Evolutionary conservation across 2,329 filamentous ascomycete species (phyloP).

Genomic region (Emericellopsis cladophorae): DNA sequence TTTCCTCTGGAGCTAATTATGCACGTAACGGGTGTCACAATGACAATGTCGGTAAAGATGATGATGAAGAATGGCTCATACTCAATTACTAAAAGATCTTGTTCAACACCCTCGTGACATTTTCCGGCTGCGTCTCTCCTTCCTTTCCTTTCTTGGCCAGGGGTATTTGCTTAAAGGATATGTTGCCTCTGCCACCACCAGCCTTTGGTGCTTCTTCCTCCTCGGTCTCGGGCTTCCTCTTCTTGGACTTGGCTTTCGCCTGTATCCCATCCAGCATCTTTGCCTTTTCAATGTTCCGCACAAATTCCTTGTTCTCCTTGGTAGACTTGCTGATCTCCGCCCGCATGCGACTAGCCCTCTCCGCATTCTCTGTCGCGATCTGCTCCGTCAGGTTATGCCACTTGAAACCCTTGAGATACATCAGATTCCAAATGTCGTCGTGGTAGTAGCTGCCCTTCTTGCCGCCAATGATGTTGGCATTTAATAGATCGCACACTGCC

Average conservation of each 20-base stretch:
- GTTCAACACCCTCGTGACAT: slow-evolving; percentile 47
- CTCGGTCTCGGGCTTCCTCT: slow-evolving; percentile 17
- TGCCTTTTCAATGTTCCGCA: slow-evolving; percentile 64
- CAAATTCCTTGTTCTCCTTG: slow-evolving; percentile 71
- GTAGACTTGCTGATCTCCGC: slow-evolving; percentile 66
- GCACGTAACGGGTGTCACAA: slow-evolving; percentile 1
- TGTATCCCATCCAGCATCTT: slow-evolving; percentile 71
- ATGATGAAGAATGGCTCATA: slow-evolving; percentile 4
- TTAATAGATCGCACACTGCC: slow-evolving; percentile 61
- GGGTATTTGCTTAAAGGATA: slow-evolving; percentile 55
- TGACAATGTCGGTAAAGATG: not conserved
- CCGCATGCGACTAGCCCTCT: slow-evolving; percentile 60
- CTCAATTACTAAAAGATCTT: slow-evolving; percentile 43
- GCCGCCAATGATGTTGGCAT: slow-evolving; percentile 66
- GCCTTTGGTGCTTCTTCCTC: slow-evolving; percentile 8
- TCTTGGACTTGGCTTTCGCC: slow-evolving; percentile 34
- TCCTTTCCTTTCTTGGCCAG: slow-evolving; percentile 36
- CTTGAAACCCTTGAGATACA: slow-evolving; percentile 75
- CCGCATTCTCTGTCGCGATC: slow-evolving; percentile 71
- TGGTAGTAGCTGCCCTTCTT: slow-evolving; percentile 77
- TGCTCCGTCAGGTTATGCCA: slow-evolving; percentile 67
- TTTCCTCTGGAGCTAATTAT: slow-evolving; percentile 1
- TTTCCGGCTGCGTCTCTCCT: slow-evolving; percentile 35
- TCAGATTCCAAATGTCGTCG: slow-evolving; percentile 77
- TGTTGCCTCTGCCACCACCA: slow-evolving; percentile 12